These are phyloP conservation scores for Botrytis paeoniae DNA, from an alignment of 2,329 filamentous ascomycete genomes.

Conservation along the genomic window DNA sequence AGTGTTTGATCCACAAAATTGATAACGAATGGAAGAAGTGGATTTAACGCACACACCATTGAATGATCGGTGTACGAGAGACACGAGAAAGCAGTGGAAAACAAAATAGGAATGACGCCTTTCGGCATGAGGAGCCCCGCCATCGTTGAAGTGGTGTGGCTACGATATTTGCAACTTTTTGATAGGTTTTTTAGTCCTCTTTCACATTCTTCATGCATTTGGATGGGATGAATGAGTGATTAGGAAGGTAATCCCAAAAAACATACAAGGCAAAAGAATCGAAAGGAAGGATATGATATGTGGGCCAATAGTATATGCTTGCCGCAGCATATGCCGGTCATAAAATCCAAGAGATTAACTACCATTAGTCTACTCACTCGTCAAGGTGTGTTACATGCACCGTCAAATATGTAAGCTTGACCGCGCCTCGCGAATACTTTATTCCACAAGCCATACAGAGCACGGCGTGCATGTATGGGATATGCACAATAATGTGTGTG, in stretches of 20 bases:
- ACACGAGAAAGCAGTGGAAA: conserved; percentile 7
- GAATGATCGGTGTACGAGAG: conserved; percentile 8
- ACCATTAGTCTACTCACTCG: not conserved
- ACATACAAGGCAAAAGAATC: not conserved
- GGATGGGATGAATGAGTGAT: not conserved
- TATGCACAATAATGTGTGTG: conserved; percentile 7
- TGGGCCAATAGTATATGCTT: not conserved
- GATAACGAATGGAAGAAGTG: conserved; percentile 18
- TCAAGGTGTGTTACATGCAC: conserved; percentile 10
- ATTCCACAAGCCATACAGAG: conserved; percentile 5
- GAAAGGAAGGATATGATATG: not conserved
- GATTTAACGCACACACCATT: conserved; percentile 5
- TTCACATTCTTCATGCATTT: not conserved
- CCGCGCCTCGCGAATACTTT: conserved; percentile 15
- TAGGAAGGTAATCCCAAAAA: not conserved
- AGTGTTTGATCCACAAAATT: conserved; percentile 1
- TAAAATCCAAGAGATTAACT: not conserved
- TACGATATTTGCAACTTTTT: not conserved
- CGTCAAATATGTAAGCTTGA: conserved; percentile 11
- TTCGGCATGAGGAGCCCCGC: conserved; percentile 19
- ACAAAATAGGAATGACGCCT: conserved; percentile 17
- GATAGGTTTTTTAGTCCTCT: not conserved
- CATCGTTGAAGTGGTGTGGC: not conserved
- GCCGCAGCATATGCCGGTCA: conserved; percentile 17
- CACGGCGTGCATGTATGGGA: not conserved